Evolutionary conservation across 2,329 filamentous ascomycete species (phyloP), one percentile per base, ranked within the genome.

Genomic region (Coniochaeta hoffmannii): DNA sequence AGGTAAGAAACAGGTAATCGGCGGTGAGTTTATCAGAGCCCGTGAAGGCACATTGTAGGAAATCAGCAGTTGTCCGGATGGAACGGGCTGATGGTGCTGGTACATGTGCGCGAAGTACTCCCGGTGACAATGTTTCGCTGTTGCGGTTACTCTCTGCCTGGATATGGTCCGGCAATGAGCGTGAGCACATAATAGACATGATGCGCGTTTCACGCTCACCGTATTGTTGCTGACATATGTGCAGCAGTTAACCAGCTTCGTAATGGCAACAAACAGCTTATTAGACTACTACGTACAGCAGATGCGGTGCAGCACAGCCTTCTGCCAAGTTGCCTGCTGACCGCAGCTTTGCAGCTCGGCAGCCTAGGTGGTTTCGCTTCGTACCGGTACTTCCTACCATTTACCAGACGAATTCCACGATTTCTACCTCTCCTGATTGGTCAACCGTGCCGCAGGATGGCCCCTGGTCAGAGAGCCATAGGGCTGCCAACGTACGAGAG

Each of bases 271-370:
- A n/a, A n/a, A n/a, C n/a, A n/a, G n/a, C n/a, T n/a, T n/a, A n/a
- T n/a, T n/a, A n/a, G n/a, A n/a, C n/a, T n/a, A n/a, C n/a, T n/a
- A 32, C 7, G 30, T 32, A 41, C 41, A 28, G 41, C 22, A 46
- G 41, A 46, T 46, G 41, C 41, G 41, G 41, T 46, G 41, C 26
- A 46, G 41, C 41, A 46, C 41, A 46, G 41, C 41, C 41, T 46
- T 46, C 41, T 46, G 22, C 8, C 41, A 26, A 46, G 24, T 7
- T 46, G 41, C 12, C 12, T 46, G 41, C 24, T 28, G 41, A 46
- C 41, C 15, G 41, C 41, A 46, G 41, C 41, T 19, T 41, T 26
- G 8, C 38, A 19, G 36, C 2, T 10, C 19, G n/a, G 41, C 41
- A 46, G 22, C 41, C 41, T 46, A 28, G 7, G 12, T 12, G 12